Evolutionary conservation across 768 basidiomycete genomes (phyloP).

Genomic region (Macrolepiota fuliginosa): DNA sequence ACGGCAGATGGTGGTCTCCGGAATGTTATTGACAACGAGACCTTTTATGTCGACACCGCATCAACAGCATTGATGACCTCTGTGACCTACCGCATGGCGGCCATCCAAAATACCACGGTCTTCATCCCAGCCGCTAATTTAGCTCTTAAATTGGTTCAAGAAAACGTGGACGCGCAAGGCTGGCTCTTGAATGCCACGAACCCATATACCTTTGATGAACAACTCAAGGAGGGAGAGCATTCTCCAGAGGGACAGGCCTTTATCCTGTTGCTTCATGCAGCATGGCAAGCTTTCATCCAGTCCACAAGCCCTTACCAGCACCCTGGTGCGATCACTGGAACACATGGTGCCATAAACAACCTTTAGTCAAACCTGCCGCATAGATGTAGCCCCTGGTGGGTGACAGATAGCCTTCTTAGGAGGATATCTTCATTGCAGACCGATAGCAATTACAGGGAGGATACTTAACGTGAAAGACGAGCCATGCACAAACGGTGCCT

Average conservation of each 20-base stretch:
- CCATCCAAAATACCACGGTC: constrained; percentile 33
- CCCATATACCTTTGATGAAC: constrained; percentile 46
- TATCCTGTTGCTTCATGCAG: constrained; percentile 50
- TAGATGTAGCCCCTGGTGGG: no score
- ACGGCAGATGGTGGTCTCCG: constrained; percentile 41
- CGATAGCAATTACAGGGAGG: no score
- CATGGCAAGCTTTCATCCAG: constrained; percentile 24
- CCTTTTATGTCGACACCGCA: constrained; percentile 53
- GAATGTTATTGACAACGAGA: constrained; percentile 49
- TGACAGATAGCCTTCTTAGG: no score
- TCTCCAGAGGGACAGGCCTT: constrained; percentile 65
- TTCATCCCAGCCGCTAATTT: constrained; percentile 39
- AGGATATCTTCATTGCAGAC: no score
- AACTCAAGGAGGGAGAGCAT: constrained; percentile 29
- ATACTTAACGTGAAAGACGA: no score
- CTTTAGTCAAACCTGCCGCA: no score
- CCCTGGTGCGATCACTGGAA: background rate
- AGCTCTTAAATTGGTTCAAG: constrained; percentile 34
- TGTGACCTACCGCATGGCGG: constrained; percentile 52
- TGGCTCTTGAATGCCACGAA: constrained; percentile 48
- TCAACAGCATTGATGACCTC: constrained; percentile 58
- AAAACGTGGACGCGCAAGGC: constrained; percentile 36
- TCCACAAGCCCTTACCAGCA: background rate
- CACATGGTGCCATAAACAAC: no score
- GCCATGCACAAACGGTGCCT: no score